These are phyloP conservation scores for Fusarium staphyleae DNA, from an alignment of 2,329 filamentous ascomycete species.

Conservation along the genomic window DNA sequence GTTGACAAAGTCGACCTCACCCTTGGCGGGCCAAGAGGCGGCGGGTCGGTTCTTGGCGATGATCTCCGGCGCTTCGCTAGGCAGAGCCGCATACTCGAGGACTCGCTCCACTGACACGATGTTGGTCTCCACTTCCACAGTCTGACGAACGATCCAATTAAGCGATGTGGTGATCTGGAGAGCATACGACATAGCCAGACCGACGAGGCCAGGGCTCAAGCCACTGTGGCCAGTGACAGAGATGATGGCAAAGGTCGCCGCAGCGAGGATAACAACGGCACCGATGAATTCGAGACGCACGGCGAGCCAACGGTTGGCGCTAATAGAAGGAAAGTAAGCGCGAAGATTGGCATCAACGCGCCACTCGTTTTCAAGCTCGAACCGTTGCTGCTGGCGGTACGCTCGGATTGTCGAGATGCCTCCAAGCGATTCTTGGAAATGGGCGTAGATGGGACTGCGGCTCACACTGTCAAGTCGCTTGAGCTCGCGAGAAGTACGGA, in stretches of 20 bases:
- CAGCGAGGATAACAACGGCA: slow-evolving; percentile 87
- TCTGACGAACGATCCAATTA: slow-evolving; percentile 99
- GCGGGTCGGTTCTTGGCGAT: slow-evolving; percentile 86
- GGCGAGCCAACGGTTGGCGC: slow-evolving; percentile 91
- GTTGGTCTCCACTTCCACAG: slow-evolving; percentile 99
- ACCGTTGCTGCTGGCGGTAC: slow-evolving; percentile 86
- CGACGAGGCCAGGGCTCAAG: slow-evolving; percentile 78
- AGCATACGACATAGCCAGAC: slow-evolving; percentile 95
- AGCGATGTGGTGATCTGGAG: slow-evolving; percentile 96
- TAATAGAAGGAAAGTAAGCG: slow-evolving; percentile 96
- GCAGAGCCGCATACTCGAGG: slow-evolving; percentile 89
- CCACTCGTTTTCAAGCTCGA: slow-evolving; percentile 95
- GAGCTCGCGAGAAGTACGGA: slow-evolving; percentile 92
- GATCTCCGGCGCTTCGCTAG: slow-evolving; percentile 93
- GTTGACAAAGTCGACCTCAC: slow-evolving; percentile 88
- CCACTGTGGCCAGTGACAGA: slow-evolving; percentile 73
- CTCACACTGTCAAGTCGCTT: slow-evolving; percentile 96
- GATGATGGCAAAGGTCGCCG: slow-evolving; percentile 82
- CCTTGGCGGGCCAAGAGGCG: slow-evolving; percentile 89
- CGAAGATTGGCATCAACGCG: slow-evolving; percentile 92
- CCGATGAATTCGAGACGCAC: slow-evolving; percentile 95
- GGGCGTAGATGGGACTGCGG: slow-evolving; percentile 94
- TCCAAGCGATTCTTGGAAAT: slow-evolving; percentile 96
- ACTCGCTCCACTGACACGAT: slow-evolving; percentile 98
- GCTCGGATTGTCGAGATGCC: slow-evolving; percentile 95